Evolutionary conservation across 148 eudicot genomes (phyloP), one percentile per base, ranked within the genome.

Genomic region (Rhododendron ovatum): DNA sequence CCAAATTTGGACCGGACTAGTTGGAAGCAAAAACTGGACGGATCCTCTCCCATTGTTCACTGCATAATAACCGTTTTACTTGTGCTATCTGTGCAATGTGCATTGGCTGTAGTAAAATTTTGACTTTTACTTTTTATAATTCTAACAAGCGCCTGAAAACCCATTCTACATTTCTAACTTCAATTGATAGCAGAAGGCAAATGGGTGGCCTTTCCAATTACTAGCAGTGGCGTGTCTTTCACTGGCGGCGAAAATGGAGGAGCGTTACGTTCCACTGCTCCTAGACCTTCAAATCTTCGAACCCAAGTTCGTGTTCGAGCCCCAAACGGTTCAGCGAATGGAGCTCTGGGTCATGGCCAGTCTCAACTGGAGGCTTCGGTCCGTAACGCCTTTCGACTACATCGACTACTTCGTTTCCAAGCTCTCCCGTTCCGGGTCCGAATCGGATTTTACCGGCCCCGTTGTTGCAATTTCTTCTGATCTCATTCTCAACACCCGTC

Each of bases 161-260:
- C 50, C 12, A 13, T 51, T 51, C 22, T 4, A 17, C 4, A 53
- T 53, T 14, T 13, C 1, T 53, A n/a, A 63, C 71, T 63, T 33
- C 28, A 4, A 13, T 6, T 35, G 39, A 13, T 63, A 55, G 61
- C 17, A 57, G 86, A 39, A 85, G 85, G 86, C 43, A 82, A 74
- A 78, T 12, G 89, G 92, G 51, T 90, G 90, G 92, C 83, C 84
- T 20, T 90, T 83, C 75, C 90, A 88, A 75, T 82, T 90, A 13
- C 86, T 90, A 41, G 63, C 92, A 33, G 88, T 87, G 37, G 88
- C 90, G 75, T 90, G 92, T 75, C 45, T 88, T 26, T 90, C 92
- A 1, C 78, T 90, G 17, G 90, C 90, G 17, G 90, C 90, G 35
- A 90, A 90, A 87, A 85, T 88, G 88, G 89, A 90, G 81, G 92